These are phyloP conservation scores for Wickerhamiella nectarea DNA, from an alignment of 805 yeast species.

Conservation along the genomic window DNA sequence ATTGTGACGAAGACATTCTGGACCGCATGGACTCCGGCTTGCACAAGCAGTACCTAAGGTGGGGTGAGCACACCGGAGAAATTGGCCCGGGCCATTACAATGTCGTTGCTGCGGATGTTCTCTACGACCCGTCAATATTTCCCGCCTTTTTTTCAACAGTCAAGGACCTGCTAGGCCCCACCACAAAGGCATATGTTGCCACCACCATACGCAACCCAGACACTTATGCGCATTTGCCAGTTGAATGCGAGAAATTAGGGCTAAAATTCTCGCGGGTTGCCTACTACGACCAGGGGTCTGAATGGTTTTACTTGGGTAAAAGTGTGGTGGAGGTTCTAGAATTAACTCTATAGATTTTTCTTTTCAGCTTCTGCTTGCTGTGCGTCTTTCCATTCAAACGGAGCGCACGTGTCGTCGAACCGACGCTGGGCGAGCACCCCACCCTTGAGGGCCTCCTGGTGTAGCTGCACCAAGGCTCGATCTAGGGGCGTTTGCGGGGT, in stretches of 20 bases:
- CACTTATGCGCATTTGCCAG: conserved; percentile 27
- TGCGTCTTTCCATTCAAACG: no score
- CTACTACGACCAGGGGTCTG: conserved; percentile 1
- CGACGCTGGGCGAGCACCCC: background rate
- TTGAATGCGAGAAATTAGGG: background rate
- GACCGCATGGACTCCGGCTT: conserved; percentile 34
- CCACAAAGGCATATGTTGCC: conserved; percentile 34
- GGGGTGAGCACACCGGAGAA: background rate
- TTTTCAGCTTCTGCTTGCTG: background rate
- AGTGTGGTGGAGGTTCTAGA: conserved; percentile 8
- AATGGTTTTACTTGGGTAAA: conserved; percentile 7
- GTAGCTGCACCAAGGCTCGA: background rate
- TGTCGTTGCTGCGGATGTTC: conserved; percentile 75
- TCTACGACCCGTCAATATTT: conserved; percentile 57
- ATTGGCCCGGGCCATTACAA: conserved; percentile 34
- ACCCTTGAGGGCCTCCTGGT: background rate
- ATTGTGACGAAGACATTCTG: conserved; percentile 49
- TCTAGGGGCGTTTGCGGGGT: background rate
- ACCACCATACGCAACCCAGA: conserved; percentile 60
- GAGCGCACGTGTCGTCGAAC: background rate
- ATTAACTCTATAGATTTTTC: background rate
- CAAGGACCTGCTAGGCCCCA: conserved; percentile 15
- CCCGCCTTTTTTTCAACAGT: conserved; percentile 42
- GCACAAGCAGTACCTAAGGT: conserved; percentile 31
- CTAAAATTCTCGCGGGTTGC: background rate